Evolutionary conservation across 2,329 filamentous ascomycete genomes (phyloP), one percentile per base, ranked within the genome.

Genomic region (Apiospora marii): DNA sequence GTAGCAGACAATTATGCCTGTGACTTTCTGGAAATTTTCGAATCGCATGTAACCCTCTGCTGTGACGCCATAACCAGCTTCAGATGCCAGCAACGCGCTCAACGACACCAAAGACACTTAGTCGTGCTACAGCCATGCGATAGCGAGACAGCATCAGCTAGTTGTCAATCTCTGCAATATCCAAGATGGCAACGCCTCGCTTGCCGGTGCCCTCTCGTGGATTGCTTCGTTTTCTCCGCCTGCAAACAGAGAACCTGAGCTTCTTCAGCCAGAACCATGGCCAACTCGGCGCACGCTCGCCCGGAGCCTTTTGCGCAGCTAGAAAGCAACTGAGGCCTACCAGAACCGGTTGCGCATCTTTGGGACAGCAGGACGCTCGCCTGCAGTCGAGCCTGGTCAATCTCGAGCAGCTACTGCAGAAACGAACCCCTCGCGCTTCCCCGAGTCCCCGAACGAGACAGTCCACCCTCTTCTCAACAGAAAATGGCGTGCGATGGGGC

Each of bases 201-300:
- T 76, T 80, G 53, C 84, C 85, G 68, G 87, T 86, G 70, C 89
- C 89, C 37, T 90, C 88, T 70, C 82, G 82, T 75, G 84, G 81
- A 73, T 88, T 96, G 27, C 86, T 96, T 74, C 91, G 91, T 76
- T 96, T 94, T 81, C 87, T 96, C 75, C 91, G 90, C 76, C 89
- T 86, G 71, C 93, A 95, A 81, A 90, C 92, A 75, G 88, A 93
- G 77, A 85, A 85, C 71, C 79, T 88, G 67, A 85, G 83, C 74
- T 88, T 89, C 77, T 87, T 88, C 81, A 84, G 80, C 71, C 80
- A 83, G 71, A 85, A 83, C 77, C 79, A 80, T 72, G 73, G 72
- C 44, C 70, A 67, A 27, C 24, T 74, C 49, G 70, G 72, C 16
- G 74, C 74, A 13, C 51, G 71, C 12, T 37, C 76, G 41, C 76